Evolutionary conservation across 495 filamentous ascomycete genomes (phyloP), one percentile per base, ranked within the genome.

Genomic region (Halenospora varia): DNA sequence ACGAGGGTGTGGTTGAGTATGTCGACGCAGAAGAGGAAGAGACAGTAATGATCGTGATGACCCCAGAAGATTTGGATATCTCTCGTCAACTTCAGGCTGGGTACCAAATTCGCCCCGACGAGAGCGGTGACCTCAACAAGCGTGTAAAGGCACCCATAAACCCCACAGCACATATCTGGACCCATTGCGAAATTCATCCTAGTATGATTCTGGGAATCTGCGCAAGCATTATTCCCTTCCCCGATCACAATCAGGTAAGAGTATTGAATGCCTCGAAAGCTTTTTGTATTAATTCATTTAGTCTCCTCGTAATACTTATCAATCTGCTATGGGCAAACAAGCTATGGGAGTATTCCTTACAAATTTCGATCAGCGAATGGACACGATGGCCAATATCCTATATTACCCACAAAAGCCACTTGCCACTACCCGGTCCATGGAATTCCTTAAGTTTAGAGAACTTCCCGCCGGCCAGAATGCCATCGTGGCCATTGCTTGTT

Each of bases 311-410:
- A 97, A 97, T 69, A 99, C 94, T 2, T 97, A 97, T 74, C 95
- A 99, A 68, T 96, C 94, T 64, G 94, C 94, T 66, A 99, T 99
- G 94, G 94, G 94, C 75, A 99, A 99, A 75, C 94, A 99, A 79
- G 94, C 94, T 48, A 99, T 99, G 95, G 94, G 94, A 65, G 90
- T 97, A 55, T 96, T 96, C 77, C 81, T 97, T 35, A 97, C 95
- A 11, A 99, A 97, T 67, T 97, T 92, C 67, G 82, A 87, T 22
- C 85, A 92, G 56, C 90, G 94, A 53, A 97, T 97, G 94, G 94
- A 99, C 65, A 99, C 94, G 15, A 97, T 99, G 94, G 88, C 90
- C 48, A 97, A 99, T 65, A 95, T 97, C 67, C 86, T 99, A 10
- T 97, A 97, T 70, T 99, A 99, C 66, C 94, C 94, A 0, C 94